Evolutionary conservation across 1,139 yeast species (phyloP).

Genomic region (Debaryomycetaceae sp.): DNA sequence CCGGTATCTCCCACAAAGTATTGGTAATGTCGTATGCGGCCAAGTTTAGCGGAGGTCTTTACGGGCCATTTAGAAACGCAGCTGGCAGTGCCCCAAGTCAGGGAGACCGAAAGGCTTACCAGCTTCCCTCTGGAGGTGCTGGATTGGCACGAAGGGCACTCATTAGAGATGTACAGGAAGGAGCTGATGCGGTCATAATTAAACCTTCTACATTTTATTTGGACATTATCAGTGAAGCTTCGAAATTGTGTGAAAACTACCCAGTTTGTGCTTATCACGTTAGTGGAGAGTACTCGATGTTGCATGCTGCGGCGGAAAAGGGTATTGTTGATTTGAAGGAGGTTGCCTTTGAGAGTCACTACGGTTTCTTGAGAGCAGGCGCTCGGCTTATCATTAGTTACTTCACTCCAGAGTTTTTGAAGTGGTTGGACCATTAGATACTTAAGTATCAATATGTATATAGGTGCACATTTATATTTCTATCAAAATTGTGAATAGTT

Average conservation of each 20-base stretch:
- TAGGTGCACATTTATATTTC: neutral
- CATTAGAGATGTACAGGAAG: slow-evolving; percentile 81
- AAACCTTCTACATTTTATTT: slow-evolving; percentile 97
- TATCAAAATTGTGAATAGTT: neutral
- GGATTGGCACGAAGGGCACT: slow-evolving; percentile 95
- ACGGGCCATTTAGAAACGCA: slow-evolving; percentile 98
- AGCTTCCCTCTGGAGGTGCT: slow-evolving; percentile 87
- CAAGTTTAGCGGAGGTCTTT: slow-evolving; percentile 83
- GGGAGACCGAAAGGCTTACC: slow-evolving; percentile 93
- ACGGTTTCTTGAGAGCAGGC: slow-evolving; percentile 94
- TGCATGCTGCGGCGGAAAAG: slow-evolving; percentile 97
- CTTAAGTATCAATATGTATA: slow-evolving; percentile 2
- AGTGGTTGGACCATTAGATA: slow-evolving; percentile 64
- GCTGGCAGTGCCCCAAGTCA: slow-evolving; percentile 88
- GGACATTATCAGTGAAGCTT: slow-evolving; percentile 86
- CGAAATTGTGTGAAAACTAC: slow-evolving; percentile 73
- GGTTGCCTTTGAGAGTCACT: slow-evolving; percentile 89
- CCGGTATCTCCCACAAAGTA: slow-evolving; percentile 83
- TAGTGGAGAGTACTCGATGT: slow-evolving; percentile 96
- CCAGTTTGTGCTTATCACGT: slow-evolving; percentile 97
- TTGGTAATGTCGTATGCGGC: slow-evolving; percentile 94
- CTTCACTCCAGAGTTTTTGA: slow-evolving; percentile 93
- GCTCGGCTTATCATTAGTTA: slow-evolving; percentile 88
- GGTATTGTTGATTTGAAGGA: slow-evolving; percentile 84
- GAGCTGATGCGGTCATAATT: slow-evolving; percentile 92